Base-by-base conservation (phyloP, 176 grass and related monocot species). In the Guadua angustifolia region DNA sequence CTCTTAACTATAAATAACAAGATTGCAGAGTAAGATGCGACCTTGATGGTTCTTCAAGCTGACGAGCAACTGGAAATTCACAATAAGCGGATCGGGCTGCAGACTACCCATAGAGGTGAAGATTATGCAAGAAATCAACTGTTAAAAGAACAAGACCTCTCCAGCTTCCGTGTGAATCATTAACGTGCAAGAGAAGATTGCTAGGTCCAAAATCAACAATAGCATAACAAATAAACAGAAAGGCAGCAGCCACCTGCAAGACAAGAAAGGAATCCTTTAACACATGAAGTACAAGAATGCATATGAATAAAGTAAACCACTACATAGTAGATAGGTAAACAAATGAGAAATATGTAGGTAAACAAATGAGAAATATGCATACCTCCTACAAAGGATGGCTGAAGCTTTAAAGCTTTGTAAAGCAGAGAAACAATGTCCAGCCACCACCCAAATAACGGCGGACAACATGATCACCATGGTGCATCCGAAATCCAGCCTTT, bases 341-440 rank as follows among this genome's bases (percentile, higher is more conserved):
- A 82, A 45, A 64, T 39, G 16, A 62, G 35, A 73, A 51, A 33
- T 2, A 79, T 60, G 11, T 29, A 29, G 29, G 29, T 29, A 29
- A 29, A 29, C 29, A 29, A 45, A 64, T 38, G 16, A 62, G 25
- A 73, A 51, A 33, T 2, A 79, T 60, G 11, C 74, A 84, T 92
- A 92, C 90, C 87, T 92, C 22, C 39, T 82, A 86, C 47, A 4
- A 86, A 35, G 47, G 74, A 86, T 83, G 79, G 90, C 74, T 83
- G 75, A 47, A 39, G 42, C 70, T 84, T 84, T 84, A 51, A 84
- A 67, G 24, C 26, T 11, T 50, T 38, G 16, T 55, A 43, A 21
- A 29, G 15, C 22, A 19, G 8, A 50, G n/a, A 69, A 78, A n/a
- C 14, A 67, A 67, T 24, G 15, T 73, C 68, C 24, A 1, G 50